Evolutionary conservation across 345 rosid genomes (phyloP).

Genomic region (Heritiera fomes): DNA sequence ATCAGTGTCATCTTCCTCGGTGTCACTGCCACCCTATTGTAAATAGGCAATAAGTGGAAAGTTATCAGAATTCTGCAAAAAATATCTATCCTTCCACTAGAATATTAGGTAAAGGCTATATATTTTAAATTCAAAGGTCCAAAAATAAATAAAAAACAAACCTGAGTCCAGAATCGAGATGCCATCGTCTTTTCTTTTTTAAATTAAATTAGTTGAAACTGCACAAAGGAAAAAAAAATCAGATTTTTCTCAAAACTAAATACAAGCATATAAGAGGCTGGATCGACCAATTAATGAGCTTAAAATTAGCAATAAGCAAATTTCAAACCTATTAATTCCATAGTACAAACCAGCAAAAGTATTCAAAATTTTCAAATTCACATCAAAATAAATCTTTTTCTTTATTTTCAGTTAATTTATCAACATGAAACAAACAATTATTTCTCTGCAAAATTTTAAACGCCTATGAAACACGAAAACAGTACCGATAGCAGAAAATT

Average conservation of each 20-base stretch:
- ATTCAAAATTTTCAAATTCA: neutral
- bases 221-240: neutral
- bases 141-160: slow-evolving; percentile 24
- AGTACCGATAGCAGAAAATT: neutral
- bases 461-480: neutral
- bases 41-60: neutral
- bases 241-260: neutral
- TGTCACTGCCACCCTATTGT: slow-evolving; percentile 69
- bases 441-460: neutral
- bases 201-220: neutral
- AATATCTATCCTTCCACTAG: neutral
- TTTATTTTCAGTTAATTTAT: neutral
- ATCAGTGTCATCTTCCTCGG: slow-evolving; percentile 62
- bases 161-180: slow-evolving; percentile 73
- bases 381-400: neutral
- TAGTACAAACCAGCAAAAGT: neutral
- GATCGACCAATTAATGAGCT: neutral
- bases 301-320: neutral
- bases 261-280: neutral
- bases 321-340: neutral
- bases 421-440: neutral
- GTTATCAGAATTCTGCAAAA: slow-evolving; percentile 7
- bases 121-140: neutral
- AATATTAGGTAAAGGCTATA: neutral
- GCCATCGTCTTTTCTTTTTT: slow-evolving; percentile 33